Percentiles rank a stretch among this genome's conserved stretches.
Evolutionary conservation across 257 asterid genomes (phyloP).

Genomic region (Gentiana straminea): DNA sequence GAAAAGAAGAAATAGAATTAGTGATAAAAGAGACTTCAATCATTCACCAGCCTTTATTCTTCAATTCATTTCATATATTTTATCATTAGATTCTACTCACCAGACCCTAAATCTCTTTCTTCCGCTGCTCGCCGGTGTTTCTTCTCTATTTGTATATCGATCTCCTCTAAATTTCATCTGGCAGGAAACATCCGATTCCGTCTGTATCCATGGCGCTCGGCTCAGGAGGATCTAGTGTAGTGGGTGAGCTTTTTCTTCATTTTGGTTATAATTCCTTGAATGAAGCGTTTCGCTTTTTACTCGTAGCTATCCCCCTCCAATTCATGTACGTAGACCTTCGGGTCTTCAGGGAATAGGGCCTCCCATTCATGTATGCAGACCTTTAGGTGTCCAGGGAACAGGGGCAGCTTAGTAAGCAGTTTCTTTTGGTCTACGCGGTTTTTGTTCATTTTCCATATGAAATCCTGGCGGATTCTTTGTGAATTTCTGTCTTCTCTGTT

Average conservation of each 20-base stretch:
- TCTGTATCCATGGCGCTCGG: conserved; percentile 54
- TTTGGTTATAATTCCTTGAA: too few relatives aligned
- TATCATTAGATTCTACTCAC: conserved; percentile 9
- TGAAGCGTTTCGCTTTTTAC: too few relatives aligned
- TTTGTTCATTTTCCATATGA: too few relatives aligned
- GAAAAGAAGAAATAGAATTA: not conserved
- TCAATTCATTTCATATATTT: not conserved
- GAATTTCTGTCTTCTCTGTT: too few relatives aligned
- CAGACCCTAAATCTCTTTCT: conserved; percentile 1
- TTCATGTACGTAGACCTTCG: not conserved
- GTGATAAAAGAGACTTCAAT: too few relatives aligned
- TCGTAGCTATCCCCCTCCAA: not conserved
- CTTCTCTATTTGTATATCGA: conserved; percentile 24
- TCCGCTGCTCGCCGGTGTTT: conserved; percentile 1
- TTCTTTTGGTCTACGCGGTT: too few relatives aligned
- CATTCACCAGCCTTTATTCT: too few relatives aligned
- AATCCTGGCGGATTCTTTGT: too few relatives aligned
- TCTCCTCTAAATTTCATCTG: conserved; percentile 8
- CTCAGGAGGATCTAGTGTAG: conserved; percentile 83
- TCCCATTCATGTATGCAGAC: not conserved
- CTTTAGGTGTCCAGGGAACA: not conserved
- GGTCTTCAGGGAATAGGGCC: not conserved
- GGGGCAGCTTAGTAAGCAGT: too few relatives aligned
- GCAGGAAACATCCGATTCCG: not conserved
- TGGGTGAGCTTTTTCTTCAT: conserved; percentile 28